Conservation (phyloP, 768 basidiomycete species). For the Megacollybia marginata region DNA sequence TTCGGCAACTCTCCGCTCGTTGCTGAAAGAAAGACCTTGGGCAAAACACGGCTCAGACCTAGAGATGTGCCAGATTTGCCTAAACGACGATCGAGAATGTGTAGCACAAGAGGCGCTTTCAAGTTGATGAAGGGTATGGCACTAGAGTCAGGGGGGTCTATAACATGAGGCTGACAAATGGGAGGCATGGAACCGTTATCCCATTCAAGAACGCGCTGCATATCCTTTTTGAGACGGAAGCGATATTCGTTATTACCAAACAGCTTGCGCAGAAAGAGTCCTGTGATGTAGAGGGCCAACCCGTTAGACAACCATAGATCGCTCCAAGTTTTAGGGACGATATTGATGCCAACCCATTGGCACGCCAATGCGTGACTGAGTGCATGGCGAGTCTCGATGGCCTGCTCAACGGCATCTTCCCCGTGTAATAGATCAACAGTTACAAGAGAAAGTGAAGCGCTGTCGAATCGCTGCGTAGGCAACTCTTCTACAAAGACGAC, state of each 20-base stretch:
- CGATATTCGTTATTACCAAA: slow-evolving; percentile 97
- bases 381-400: slow-evolving; percentile 80
- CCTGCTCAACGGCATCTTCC: slow-evolving; percentile 88
- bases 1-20: slow-evolving; percentile 85
- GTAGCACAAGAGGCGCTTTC: slow-evolving; percentile 92
- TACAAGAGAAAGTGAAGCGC: slow-evolving; percentile 75
- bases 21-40: slow-evolving; percentile 90
- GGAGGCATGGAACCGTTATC: slow-evolving; percentile 89
- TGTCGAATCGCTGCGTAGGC: slow-evolving; percentile 73
- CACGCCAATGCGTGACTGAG: slow-evolving; percentile 85
- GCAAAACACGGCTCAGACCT: slow-evolving; percentile 89
- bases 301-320: slow-evolving; percentile 98
- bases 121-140: slow-evolving; percentile 85
- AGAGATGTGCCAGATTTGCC: slow-evolving; percentile 94
- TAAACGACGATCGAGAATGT: slow-evolving; percentile 89
- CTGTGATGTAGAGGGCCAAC: slow-evolving; percentile 83
- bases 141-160: slow-evolving; percentile 78
- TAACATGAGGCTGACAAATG: slow-evolving; percentile 82
- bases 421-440: slow-evolving; percentile 80
- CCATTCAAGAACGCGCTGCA: slow-evolving; percentile 82
- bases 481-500: slow-evolving; percentile 90
- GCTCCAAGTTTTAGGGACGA: slow-evolving; percentile 87
- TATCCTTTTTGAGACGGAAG: slow-evolving; percentile 92
- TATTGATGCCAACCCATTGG: slow-evolving; percentile 97
- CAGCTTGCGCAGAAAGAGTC: slow-evolving; percentile 77